A percentile compares a stretch with the other conserved stretches of the same genome.
These are phyloP conservation scores for Xylogone sp. DNA, from an alignment of 2,329 filamentous ascomycete species.

Conservation along the genomic window DNA sequence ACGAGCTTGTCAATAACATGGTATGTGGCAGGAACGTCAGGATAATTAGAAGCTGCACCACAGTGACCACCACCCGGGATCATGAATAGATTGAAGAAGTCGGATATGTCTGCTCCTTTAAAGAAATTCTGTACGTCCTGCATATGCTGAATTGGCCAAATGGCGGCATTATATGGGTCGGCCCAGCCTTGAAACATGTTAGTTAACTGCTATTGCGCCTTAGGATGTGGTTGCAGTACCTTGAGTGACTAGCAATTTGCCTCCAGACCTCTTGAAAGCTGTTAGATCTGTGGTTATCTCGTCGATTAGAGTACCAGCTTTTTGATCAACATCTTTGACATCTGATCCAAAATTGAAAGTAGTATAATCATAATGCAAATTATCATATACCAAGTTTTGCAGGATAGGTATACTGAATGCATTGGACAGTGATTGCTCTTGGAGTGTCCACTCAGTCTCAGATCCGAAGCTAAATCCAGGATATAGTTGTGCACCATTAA, in stretches of 20 bases:
- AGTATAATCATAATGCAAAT: slow-evolving; percentile 30
- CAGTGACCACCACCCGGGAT: slow-evolving; percentile 36
- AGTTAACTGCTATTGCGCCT: too few relatives aligned
- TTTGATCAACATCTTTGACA: slow-evolving; percentile 27
- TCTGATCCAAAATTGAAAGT: slow-evolving; percentile 35
- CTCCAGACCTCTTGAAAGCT: slow-evolving; percentile 25
- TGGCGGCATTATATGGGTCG: slow-evolving; percentile 31
- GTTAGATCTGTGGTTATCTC: slow-evolving; percentile 29
- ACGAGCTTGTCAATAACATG: slow-evolving; percentile 29
- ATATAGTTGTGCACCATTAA: slow-evolving; percentile 25
- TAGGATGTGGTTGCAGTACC: too few relatives aligned
- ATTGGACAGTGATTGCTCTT: slow-evolving; percentile 30
- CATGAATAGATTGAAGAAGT: slow-evolving; percentile 35
- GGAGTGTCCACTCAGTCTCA: slow-evolving; percentile 33
- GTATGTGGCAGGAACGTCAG: slow-evolving; percentile 29
- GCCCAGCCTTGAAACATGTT: slow-evolving; percentile 24
- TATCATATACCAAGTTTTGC: slow-evolving; percentile 37
- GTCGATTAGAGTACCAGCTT: slow-evolving; percentile 33
- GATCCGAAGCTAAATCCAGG: slow-evolving; percentile 37
- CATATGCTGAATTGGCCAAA: slow-evolving; percentile 33
- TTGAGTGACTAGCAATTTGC: slow-evolving; percentile 35
- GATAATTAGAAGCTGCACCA: slow-evolving; percentile 28
- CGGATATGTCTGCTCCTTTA: slow-evolving; percentile 18
- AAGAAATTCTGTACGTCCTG: slow-evolving; percentile 23
- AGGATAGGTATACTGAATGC: slow-evolving; percentile 34